Evolutionary conservation across 331 rosid species (phyloP).

Genomic region (Stylosanthes scabra): DNA sequence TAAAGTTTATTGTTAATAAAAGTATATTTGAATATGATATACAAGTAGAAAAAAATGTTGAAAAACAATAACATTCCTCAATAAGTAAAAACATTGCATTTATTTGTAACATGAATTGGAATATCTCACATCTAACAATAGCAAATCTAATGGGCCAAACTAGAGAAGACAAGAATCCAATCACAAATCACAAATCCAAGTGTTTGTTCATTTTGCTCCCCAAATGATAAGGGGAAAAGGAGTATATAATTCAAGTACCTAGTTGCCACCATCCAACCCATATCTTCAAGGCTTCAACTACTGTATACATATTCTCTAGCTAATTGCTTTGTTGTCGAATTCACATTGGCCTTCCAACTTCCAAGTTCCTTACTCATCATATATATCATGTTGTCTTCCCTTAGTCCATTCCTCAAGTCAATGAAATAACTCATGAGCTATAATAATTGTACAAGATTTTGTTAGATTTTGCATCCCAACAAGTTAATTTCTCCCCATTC

Average conservation of each 20-base stretch:
- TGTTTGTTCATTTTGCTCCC: slow-evolving; percentile 13
- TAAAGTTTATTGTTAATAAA: too few relatives aligned
- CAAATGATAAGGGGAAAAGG: not conserved
- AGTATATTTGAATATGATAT: too few relatives aligned
- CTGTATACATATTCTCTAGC: slow-evolving; percentile 13
- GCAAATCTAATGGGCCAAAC: slow-evolving; percentile 21
- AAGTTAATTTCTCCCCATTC: not conserved
- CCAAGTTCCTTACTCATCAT: not conserved
- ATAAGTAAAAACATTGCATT: too few relatives aligned
- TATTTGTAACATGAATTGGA: not conserved
- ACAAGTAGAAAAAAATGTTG: too few relatives aligned
- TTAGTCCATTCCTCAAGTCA: slow-evolving; percentile 1
- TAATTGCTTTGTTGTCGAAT: slow-evolving; percentile 28
- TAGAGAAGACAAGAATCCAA: slow-evolving; percentile 35
- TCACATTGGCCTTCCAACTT: not conserved
- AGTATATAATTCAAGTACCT: not conserved
- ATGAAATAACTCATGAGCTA: slow-evolving; percentile 8
- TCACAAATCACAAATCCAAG: slow-evolving; percentile 33
- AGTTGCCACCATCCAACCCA: slow-evolving; percentile 17
- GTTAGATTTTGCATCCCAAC: slow-evolving; percentile 35
- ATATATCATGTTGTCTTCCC: not conserved
- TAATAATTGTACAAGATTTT: slow-evolving; percentile 30
- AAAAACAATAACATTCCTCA: too few relatives aligned
- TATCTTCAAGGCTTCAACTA: slow-evolving; percentile 19
- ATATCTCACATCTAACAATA: slow-evolving; percentile 12